Evolutionary conservation across 1,284 basidiomycete species (phyloP).

Genomic region (Puccinia triticina): DNA sequence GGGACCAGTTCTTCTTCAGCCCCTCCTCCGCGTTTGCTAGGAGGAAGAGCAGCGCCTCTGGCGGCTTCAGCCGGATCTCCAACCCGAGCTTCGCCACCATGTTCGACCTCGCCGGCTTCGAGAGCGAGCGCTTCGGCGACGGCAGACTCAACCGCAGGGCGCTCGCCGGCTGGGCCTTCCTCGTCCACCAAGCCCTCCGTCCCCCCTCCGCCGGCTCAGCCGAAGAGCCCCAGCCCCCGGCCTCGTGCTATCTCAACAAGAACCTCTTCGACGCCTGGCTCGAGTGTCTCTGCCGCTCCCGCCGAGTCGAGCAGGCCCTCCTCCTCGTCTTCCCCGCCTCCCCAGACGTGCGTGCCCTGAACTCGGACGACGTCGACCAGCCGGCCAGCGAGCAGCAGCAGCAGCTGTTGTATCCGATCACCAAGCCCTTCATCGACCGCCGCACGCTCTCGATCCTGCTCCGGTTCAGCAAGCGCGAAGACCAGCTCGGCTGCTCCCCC

Average conservation of each 20-base stretch:
- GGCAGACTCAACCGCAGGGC: conserved; percentile 52
- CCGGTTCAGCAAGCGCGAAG: conserved; percentile 59
- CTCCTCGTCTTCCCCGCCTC: conserved; percentile 66
- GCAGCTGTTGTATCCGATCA: conserved; percentile 11
- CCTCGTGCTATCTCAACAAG: conserved; percentile 64
- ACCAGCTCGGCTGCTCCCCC: neutral
- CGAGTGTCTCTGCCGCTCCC: conserved; percentile 80
- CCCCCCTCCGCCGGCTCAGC: conserved; percentile 59
- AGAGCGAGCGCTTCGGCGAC: conserved; percentile 60
- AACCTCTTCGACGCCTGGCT: conserved; percentile 74
- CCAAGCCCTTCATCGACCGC: conserved; percentile 54
- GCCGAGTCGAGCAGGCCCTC: conserved; percentile 71
- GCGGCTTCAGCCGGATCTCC: conserved; percentile 62
- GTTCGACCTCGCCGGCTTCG: conserved; percentile 77
- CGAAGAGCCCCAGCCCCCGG: conserved; percentile 65
- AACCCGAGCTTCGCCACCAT: conserved; percentile 76
- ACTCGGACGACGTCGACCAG: neutral
- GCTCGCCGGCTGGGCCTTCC: conserved; percentile 8
- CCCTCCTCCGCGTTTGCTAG: conserved; percentile 58
- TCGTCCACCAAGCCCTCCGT: neutral
- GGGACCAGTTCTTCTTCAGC: conserved; percentile 67
- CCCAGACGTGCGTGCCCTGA: neutral
- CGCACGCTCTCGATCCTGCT: conserved; percentile 60
- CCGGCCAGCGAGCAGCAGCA: neutral
- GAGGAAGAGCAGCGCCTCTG: neutral